Base-by-base conservation (phyloP, 805 yeast genomes). In the Yarrowia alimentaria region DNA sequence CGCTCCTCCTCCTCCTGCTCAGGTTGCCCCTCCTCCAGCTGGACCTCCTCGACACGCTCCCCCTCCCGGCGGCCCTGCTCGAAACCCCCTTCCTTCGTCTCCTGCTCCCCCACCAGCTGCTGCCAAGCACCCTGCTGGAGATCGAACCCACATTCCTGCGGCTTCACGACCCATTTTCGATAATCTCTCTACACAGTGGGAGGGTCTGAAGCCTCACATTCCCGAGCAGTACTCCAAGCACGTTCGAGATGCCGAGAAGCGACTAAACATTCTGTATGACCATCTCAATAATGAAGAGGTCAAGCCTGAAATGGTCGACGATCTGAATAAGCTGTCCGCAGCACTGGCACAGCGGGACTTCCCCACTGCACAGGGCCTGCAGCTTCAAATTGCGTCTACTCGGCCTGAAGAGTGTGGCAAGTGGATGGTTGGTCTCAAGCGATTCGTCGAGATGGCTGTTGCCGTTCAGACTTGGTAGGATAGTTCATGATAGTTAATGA, bases 381-480 rank as follows among this genome's bases (percentile, higher is more conserved):
- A 62, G 16, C 58, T 78, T 25, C 78, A 79, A 47, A 75, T 93
- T 54, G 77, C 84, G 17, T 75, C 87, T 6, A 75, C 77, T 28
- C 75, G 78, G 55, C 75, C 82, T 18, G 78, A 76, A 18, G 95
- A 90, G 65, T 79, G 84, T 56, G 96, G 95, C 11, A 80, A 83
- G 60, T 93, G 99, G 99, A 78, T 85, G 70, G 79, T 85, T 24
- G 99, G 99, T 59, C 83, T 93, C 38, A 88, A 84, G 67, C 80
- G 97, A 59, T 75, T 93, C 56, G 80, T 91, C 55, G 83, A 83
- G 56, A 86, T 93, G 68, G 59, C 63, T n/a, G 47, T 56, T 25
- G 69, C 64, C 8, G 61, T 64, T 20, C 14, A 22, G 37, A 22
- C 28, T 17, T 30, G 37, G 50, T 43, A 24, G 28, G 43, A 37